Conservation (phyloP, 306 rosid genomes). For the Cicer yamashitae region DNA sequence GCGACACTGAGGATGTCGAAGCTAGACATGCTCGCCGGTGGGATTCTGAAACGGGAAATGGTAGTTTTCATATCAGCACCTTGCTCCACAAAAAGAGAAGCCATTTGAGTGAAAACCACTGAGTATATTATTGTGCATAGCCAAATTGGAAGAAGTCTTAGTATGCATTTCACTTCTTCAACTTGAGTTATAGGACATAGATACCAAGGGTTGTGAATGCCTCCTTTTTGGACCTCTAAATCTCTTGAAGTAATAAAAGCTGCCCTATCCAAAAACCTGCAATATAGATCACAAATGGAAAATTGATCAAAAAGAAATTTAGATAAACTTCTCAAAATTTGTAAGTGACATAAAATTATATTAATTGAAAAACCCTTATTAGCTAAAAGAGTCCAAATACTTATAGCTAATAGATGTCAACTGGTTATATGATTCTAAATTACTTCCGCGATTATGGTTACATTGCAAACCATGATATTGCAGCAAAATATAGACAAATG, state of each 20-base stretch:
- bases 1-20: conserved; percentile 71
- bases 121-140: conserved; percentile 82
- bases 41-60: conserved; percentile 55
- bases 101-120: conserved; percentile 81
- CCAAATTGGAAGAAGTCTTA: conserved; percentile 79
- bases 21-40: conserved; percentile 82
- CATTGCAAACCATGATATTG: too few relatives aligned
- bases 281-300: conserved; percentile 12
- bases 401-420: too few relatives aligned
- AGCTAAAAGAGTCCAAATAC: too few relatives aligned
- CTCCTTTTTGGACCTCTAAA: conserved; percentile 49
- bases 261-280: conserved; percentile 56
- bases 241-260: conserved; percentile 51
- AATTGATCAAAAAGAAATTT: conserved; percentile 9
- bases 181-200: conserved; percentile 76
- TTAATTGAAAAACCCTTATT: background rate
- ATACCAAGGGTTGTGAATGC: conserved; percentile 54
- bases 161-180: conserved; percentile 77
- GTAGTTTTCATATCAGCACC: conserved; percentile 70
- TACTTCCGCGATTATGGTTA: too few relatives aligned
- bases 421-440: too few relatives aligned
- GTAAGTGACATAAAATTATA: too few relatives aligned
- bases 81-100: conserved; percentile 81
- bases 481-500: too few relatives aligned
- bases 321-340: background rate